Evolutionary conservation across 2,329 filamentous ascomycete species (phyloP).

Genomic region (Colletotrichum horii): DNA sequence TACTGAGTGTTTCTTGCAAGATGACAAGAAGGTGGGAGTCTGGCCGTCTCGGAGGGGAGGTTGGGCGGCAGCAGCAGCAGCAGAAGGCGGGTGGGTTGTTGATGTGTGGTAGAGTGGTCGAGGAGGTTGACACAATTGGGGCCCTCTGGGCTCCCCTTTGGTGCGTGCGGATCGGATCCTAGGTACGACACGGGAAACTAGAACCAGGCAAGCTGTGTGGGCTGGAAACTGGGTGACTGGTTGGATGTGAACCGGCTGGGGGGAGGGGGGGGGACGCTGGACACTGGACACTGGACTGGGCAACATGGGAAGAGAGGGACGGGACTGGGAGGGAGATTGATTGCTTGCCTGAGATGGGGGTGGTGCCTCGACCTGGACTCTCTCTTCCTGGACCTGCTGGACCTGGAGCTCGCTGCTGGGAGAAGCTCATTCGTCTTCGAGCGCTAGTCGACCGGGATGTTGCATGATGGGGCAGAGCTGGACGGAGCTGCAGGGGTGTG

Average conservation of each 20-base stretch:
- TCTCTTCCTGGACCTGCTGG: not conserved
- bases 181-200: conserved; percentile 13
- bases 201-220: conserved; percentile 5
- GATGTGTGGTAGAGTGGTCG: conserved; percentile 3
- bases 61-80: conserved; percentile 14
- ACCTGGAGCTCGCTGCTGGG: conserved; percentile 11
- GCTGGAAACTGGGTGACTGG: conserved; percentile 1
- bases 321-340: not conserved
- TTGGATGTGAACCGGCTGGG: not conserved
- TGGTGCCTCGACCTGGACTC: not conserved
- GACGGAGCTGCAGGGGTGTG: conserved; percentile 16
- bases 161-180: conserved; percentile 7
- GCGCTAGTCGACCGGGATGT: conserved; percentile 3
- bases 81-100: conserved; percentile 13
- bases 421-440: conserved; percentile 14
- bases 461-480: conserved; percentile 12
- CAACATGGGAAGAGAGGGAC: not conserved
- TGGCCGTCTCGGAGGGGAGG: conserved; percentile 16
- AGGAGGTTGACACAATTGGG: conserved; percentile 20
- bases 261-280: not conserved
- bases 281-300: not conserved
- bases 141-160: not conserved
- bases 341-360: conserved; percentile 14
- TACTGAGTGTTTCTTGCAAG: not conserved
- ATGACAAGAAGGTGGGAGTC: not conserved